phyloP scores from a whole-genome alignment of 2,329 filamentous ascomycete species.

The Cyphellophora europaea region DNA sequence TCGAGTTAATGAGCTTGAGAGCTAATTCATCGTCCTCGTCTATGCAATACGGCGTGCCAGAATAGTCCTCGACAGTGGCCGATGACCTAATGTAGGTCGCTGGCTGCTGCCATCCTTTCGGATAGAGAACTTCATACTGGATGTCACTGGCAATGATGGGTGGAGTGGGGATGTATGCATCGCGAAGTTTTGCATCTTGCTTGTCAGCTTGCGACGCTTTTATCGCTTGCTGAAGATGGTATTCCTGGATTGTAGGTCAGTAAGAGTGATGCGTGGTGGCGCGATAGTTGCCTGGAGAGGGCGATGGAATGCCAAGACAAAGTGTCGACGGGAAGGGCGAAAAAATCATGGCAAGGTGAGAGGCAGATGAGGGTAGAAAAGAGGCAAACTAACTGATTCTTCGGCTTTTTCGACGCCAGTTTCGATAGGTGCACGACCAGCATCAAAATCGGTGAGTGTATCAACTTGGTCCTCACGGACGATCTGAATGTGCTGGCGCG shows the following conservation, averaged over 20 bases:
- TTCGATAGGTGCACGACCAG: conserved; percentile 77
- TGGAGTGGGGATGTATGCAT: conserved; percentile 59
- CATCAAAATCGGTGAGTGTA: conserved; percentile 71
- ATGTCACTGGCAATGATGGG: conserved; percentile 55
- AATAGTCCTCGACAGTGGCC: conserved; percentile 92
- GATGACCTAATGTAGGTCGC: conserved; percentile 95
- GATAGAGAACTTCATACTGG: conserved; percentile 85
- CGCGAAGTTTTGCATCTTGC: conserved; percentile 50
- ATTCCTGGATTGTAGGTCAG: conserved; percentile 55
- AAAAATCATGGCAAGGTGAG: too few relatives aligned
- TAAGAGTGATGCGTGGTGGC: too few relatives aligned
- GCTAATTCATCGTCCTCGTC: conserved; percentile 80
- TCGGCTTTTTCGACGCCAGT: conserved; percentile 96
- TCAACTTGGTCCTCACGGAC: conserved; percentile 88
- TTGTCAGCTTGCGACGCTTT: conserved; percentile 47
- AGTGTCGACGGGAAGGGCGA: neutral
- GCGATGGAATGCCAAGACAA: too few relatives aligned
- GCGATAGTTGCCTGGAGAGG: too few relatives aligned
- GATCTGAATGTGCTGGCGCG: conserved; percentile 79
- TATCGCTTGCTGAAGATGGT: conserved; percentile 83
- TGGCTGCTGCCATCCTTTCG: conserved; percentile 68
- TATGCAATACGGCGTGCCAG: conserved; percentile 89
- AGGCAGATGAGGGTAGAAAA: neutral
- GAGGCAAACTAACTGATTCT: conserved; percentile 70
- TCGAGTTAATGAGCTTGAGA: conserved; percentile 74